Evolutionary conservation across 2,329 filamentous ascomycete genomes (phyloP).

Genomic region (Nemania bipapillata): DNA sequence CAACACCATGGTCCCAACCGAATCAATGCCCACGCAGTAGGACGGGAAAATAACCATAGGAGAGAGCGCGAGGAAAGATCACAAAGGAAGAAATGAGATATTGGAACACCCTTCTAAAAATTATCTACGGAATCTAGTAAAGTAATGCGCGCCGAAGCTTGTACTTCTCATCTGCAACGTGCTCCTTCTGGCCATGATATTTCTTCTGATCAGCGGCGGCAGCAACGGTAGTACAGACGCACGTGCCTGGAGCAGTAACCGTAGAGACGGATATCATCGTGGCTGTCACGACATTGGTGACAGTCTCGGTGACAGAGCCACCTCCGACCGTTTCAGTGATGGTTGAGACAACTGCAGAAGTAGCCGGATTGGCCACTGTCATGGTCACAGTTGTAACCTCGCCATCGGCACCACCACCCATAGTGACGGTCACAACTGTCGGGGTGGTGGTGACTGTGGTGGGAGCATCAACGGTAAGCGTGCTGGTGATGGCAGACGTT

Average conservation of each 20-base stretch:
- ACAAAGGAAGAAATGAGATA: not conserved
- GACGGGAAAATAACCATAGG: not conserved
- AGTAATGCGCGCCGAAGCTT: constrained; percentile 14
- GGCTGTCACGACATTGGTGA: constrained; percentile 26
- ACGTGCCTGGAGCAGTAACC: constrained; percentile 4
- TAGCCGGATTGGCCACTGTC: constrained; percentile 20
- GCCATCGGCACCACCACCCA: constrained; percentile 33
- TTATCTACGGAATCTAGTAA: not conserved
- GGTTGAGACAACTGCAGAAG: constrained; percentile 11
- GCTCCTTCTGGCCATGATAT: not conserved
- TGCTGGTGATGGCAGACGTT: constrained; percentile 27
- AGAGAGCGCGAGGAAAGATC: not conserved
- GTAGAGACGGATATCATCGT: constrained; percentile 37
- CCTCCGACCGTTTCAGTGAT: constrained; percentile 38
- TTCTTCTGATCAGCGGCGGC: not conserved
- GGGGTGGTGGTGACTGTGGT: not conserved
- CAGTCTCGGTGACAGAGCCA: constrained; percentile 31
- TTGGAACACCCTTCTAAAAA: not conserved
- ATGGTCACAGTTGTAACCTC: constrained; percentile 34
- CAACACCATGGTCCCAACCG: not conserved
- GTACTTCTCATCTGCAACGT: constrained; percentile 1
- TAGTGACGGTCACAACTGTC: constrained; percentile 35
- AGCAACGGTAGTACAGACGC: constrained; percentile 6
- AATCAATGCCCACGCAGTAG: not conserved
- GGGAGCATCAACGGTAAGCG: constrained; percentile 27